Evolutionary conservation across 2,329 filamentous ascomycete species (phyloP).

Genomic region (Phialemonium atrogriseum): DNA sequence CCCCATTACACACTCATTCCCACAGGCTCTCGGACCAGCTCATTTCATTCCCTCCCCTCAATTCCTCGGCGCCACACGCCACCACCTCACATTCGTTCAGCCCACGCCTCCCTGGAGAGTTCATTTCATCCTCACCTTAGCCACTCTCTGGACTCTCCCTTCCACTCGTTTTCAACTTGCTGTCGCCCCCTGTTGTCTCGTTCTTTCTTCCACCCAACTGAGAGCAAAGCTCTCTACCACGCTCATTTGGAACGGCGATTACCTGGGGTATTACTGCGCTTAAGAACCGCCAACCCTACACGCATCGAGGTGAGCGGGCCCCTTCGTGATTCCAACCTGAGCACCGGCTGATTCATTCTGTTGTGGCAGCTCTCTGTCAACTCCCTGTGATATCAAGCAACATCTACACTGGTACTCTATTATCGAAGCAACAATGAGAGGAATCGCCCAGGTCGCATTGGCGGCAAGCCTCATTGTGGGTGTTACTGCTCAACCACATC

Average conservation of each 20-base stretch:
- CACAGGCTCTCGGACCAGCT: conserved; percentile 10
- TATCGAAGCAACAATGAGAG: conserved; percentile 33
- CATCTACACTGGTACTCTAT: neutral
- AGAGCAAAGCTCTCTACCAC: conserved; percentile 46
- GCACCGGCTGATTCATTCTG: too few relatives aligned
- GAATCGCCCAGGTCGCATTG: conserved; percentile 38
- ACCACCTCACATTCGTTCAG: conserved; percentile 9
- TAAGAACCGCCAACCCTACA: too few relatives aligned
- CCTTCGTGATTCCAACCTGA: too few relatives aligned
- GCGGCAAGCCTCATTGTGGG: conserved; percentile 44
- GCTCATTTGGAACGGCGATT: conserved; percentile 38
- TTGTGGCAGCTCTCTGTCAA: too few relatives aligned
- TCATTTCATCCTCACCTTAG: conserved; percentile 11
- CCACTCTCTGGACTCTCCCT: conserved; percentile 1
- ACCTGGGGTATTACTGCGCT: too few relatives aligned
- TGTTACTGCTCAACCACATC: conserved; percentile 49
- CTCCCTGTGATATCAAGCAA: neutral
- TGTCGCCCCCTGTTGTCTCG: conserved; percentile 3
- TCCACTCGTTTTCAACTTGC: conserved; percentile 2
- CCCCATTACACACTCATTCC: too few relatives aligned
- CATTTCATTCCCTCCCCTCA: conserved; percentile 13
- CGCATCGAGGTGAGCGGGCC: too few relatives aligned
- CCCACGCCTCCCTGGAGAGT: conserved; percentile 5
- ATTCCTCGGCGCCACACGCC: conserved; percentile 5
- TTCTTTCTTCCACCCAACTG: conserved; percentile 38